Evolutionary conservation across 805 yeast species (phyloP), one percentile per base, ranked within the genome.

Genomic region (Ogataea methanolica): DNA sequence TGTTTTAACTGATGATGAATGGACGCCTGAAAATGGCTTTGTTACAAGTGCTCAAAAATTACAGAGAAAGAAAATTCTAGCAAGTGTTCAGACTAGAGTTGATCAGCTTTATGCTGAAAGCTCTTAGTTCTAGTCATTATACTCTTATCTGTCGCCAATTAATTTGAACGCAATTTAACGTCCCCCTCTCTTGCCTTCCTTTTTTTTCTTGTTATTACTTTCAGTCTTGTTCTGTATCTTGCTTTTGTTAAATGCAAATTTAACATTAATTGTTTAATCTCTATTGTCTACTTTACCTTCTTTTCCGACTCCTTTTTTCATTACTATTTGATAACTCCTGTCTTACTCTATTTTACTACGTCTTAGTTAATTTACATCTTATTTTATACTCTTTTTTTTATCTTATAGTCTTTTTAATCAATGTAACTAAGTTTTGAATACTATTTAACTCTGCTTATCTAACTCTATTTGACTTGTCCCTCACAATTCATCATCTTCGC

Each of bases 21-120:
- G 99, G 98, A 94, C 98, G 37, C 98, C 99, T 39, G 94, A 89
- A 69, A 88, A 82, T 63, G 98, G 97, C 0, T 88, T 73, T 56
- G 95, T 92, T 48, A 90, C 98, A 15, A 83, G 95, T 49, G 99
- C 99, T 23, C 97, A 91, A 71, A 94, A 94, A 72, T 78, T 94
- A 61, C 97, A 92, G 75, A 85, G 99, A 75, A 87, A 79, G 75
- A 86, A 86, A 74, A 94, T 94, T 62, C 71, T 88, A 57, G 79
- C 75, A 33, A 79, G 83, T 51, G 86, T 84, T 63, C 68, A 83
- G 67, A 75, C 75, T 35, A 78, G 75, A 42, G 87, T 94, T 59
- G 87, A 86, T 51, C 72, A 71, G 50, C 78, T 88, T 34, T 91
- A 88, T 55, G 57, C 55, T 29, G 54, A 47, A 14, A 54, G 55